Base-by-base conservation (phyloP, 768 basidiomycete species). In the Mycena haematopus region DNA sequence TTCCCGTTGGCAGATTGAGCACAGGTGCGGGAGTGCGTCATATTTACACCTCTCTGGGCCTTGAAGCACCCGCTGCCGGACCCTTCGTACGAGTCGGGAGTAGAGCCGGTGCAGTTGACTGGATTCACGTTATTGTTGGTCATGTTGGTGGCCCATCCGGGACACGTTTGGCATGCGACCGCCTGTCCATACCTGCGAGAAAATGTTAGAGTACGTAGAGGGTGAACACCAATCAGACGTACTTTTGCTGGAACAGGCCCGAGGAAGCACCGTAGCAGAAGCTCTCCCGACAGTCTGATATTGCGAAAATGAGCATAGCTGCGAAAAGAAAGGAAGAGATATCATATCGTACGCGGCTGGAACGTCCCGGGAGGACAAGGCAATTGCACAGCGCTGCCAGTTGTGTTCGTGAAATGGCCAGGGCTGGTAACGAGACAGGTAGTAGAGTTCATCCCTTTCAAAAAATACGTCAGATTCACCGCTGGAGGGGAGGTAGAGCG, bases 1-100 rank as follows among this genome's bases (percentile, higher is more conserved):
- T 44, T 25, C n/a, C 57, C 57, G 42, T 53, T 25, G 0, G 52
- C 24, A 33, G 13, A 6, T 45, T 64, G 62, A 13, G 15, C 24
- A 36, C 62, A 64, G 35, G 50, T 63, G 3, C 15, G 40, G 29
- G 49, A 42, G 25, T 36, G 33, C 27, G 21, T 6, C 21, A 44
- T 54, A 42, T 17, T n/a, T 51, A 22, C 9, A 11, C 36, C 11
- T 9, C 31, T 21, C 3, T 5, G 31, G 6, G 19, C n/a, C 14
- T 42, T 17, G 29, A 61, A 35, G n/a, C 64, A 65, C n/a, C 64
- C 64, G 44, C n/a, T 19, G 15, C 60, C 60, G 13, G 56, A 58
- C 6, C 4, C 24, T 19, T 25, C 33, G 17, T 13, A 33, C 13
- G 62, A 31, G 36, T 47, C 46, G 31, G 62, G 62, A n/a, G 14